phyloP scores from a whole-genome alignment of 1,139 yeast genomes.

The Protomyces lactucae-debilis region DNA sequence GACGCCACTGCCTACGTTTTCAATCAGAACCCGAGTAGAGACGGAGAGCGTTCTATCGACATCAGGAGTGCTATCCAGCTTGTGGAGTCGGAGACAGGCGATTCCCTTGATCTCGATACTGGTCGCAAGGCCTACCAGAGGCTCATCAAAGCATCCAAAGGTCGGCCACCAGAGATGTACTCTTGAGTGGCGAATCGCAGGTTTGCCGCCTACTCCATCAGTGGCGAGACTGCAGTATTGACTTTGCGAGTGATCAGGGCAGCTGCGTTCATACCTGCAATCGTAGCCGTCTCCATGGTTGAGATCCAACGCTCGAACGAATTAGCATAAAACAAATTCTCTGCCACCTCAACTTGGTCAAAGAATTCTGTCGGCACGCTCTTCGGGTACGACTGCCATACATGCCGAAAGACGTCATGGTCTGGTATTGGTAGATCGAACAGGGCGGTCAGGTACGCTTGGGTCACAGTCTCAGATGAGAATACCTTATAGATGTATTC shows the following conservation, averaged over 20 bases:
- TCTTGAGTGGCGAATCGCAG: not conserved
- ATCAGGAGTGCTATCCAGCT: not conserved
- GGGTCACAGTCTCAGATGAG: slow-evolving; percentile 36
- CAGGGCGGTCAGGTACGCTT: slow-evolving; percentile 34
- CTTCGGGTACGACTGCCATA: slow-evolving; percentile 45
- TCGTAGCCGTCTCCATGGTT: slow-evolving; percentile 50
- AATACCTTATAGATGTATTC: slow-evolving; percentile 44
- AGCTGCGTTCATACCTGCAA: slow-evolving; percentile 46
- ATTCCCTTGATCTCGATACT: not conserved
- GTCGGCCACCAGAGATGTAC: not conserved
- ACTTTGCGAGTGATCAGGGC: slow-evolving; percentile 28
- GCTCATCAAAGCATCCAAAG: not conserved
- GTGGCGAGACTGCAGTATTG: no score
- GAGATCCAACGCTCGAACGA: slow-evolving; percentile 46
- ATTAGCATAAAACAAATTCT: slow-evolving; percentile 43
- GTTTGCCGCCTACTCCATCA: no score
- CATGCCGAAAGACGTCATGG: slow-evolving; percentile 35
- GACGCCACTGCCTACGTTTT: not conserved
- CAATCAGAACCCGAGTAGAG: not conserved
- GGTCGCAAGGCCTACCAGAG: not conserved
- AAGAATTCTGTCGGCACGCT: slow-evolving; percentile 36
- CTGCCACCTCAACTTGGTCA: slow-evolving; percentile 35
- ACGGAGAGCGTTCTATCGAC: not conserved
- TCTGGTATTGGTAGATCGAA: slow-evolving; percentile 34
- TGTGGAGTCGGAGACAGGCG: not conserved